Percentiles rank a stretch among this genome's conserved stretches.
phyloP scores from a whole-genome alignment of 352 stramenopile genomes.

The Globisporangium perplexum region DNA sequence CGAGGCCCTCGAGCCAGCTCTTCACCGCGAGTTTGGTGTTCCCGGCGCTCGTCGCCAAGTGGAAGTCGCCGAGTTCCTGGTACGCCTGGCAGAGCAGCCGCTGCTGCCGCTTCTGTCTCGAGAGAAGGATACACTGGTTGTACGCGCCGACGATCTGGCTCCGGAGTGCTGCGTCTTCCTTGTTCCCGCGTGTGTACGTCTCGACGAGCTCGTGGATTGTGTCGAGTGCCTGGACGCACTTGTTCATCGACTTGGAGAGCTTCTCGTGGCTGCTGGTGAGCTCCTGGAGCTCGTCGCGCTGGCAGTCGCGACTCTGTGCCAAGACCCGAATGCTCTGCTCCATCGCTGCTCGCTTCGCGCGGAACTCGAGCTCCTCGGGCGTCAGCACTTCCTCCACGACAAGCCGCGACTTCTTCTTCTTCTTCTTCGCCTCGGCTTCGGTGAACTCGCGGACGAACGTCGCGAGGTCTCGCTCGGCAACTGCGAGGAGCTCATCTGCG shows the following conservation, averaged over 20 bases:
- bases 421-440: slow-evolving; percentile 65
- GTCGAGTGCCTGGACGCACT: slow-evolving; percentile 53
- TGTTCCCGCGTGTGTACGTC: slow-evolving; percentile 24
- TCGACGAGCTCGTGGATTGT: slow-evolving; percentile 38
- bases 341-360: slow-evolving; percentile 27
- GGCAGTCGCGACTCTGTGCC: slow-evolving; percentile 12
- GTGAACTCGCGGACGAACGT: slow-evolving; percentile 41
- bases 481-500: slow-evolving; percentile 25
- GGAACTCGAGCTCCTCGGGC: slow-evolving; percentile 58
- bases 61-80: slow-evolving; percentile 67
- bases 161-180: slow-evolving; percentile 3
- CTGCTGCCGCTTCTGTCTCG: slow-evolving; percentile 64
- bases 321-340: slow-evolving; percentile 30
- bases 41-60: slow-evolving; percentile 31
- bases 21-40: slow-evolving; percentile 43
- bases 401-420: slow-evolving; percentile 79
- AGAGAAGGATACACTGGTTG: slow-evolving; percentile 42
- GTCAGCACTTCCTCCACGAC: slow-evolving; percentile 66
- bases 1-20: slow-evolving; percentile 62
- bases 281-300: slow-evolving; percentile 21
- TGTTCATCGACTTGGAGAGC: slow-evolving; percentile 47
- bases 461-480: slow-evolving; percentile 21
- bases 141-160: slow-evolving; percentile 35
- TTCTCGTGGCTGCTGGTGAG: slow-evolving; percentile 19
- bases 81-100: slow-evolving; percentile 50